These are phyloP conservation scores for Strobilomyces echinocephalus DNA, from an alignment of 768 basidiomycete species.

Conservation along the genomic window DNA sequence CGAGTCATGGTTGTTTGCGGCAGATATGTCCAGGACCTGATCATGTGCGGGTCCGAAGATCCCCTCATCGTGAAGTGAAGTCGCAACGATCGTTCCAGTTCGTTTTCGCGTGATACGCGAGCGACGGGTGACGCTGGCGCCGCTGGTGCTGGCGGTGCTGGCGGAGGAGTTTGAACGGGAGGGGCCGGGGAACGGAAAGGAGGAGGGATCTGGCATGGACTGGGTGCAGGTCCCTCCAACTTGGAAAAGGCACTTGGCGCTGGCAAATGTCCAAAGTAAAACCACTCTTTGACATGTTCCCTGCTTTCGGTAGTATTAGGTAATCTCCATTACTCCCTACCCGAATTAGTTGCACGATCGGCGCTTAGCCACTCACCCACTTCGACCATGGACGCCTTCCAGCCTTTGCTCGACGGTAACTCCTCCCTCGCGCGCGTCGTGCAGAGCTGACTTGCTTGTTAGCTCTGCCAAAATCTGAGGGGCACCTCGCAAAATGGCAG, in stretches of 20 bases:
- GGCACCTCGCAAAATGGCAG: conserved; percentile 85
- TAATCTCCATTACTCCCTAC: conserved; percentile 16
- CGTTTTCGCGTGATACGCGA: conserved; percentile 46
- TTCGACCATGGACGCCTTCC: conserved; percentile 9
- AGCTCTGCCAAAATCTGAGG: conserved; percentile 64
- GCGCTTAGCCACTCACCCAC: background rate
- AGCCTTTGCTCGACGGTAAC: conserved; percentile 24
- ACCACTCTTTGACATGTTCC: conserved; percentile 12
- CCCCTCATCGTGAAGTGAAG: conserved; percentile 22
- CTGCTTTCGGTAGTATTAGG: conserved; percentile 24
- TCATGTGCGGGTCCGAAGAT: conserved; percentile 10
- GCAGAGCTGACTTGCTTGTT: background rate
- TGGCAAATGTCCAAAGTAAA: conserved; percentile 17
- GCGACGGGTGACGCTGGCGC: conserved; percentile 48
- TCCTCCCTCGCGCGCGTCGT: background rate
- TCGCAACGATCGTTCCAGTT: conserved; percentile 46
- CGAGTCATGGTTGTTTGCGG: conserved; percentile 15
- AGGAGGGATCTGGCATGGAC: conserved; percentile 32
- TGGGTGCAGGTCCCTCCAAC: conserved; percentile 23
- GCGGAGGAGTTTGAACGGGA: conserved; percentile 33
- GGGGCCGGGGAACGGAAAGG: conserved; percentile 24
- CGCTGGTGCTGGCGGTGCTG: conserved; percentile 44
- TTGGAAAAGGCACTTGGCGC: conserved; percentile 9
- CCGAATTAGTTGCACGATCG: conserved; percentile 15
- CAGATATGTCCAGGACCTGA: conserved; percentile 28